Evolutionary conservation across 1,139 yeast genomes (phyloP).

Genomic region (Tardiomyces digboiensis): DNA sequence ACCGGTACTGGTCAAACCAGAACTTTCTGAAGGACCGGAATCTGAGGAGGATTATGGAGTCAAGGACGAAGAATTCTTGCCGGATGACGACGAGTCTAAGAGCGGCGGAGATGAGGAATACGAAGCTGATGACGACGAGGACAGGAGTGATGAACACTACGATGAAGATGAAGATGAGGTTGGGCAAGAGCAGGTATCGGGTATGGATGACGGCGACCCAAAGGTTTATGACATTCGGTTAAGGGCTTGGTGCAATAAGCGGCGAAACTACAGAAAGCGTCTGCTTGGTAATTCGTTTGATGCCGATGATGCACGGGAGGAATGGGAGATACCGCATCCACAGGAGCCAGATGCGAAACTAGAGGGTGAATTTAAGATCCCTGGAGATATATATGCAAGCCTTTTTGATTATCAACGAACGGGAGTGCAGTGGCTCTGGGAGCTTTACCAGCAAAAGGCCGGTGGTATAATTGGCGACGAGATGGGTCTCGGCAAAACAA

Average conservation of each 20-base stretch:
- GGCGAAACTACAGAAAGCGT: slow-evolving; percentile 18
- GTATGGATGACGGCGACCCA: slow-evolving; percentile 10
- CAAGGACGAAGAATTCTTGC: background rate
- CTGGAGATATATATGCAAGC: slow-evolving; percentile 85
- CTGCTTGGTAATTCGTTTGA: slow-evolving; percentile 10
- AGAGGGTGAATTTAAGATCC: slow-evolving; percentile 60
- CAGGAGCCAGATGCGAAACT: slow-evolving; percentile 62
- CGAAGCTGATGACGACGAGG: background rate
- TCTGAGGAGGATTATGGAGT: slow-evolving; percentile 1
- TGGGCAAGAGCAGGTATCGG: no score
- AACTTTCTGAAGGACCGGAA: background rate
- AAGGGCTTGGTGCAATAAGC: slow-evolving; percentile 43
- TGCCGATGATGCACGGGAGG: slow-evolving; percentile 31
- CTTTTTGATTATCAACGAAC: slow-evolving; percentile 92
- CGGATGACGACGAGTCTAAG: slow-evolving; percentile 11
- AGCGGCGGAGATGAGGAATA: slow-evolving; percentile 3
- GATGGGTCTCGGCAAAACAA: slow-evolving; percentile 96
- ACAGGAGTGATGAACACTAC: background rate
- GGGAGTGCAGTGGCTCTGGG: slow-evolving; percentile 68
- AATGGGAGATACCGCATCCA: slow-evolving; percentile 75
- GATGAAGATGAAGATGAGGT: background rate
- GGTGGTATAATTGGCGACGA: slow-evolving; percentile 98
- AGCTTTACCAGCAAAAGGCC: slow-evolving; percentile 70
- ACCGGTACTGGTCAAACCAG: background rate
- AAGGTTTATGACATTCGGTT: slow-evolving; percentile 47